A percentile compares a stretch with the other conserved stretches of the same genome.
phyloP scores from a whole-genome alignment of 1,284 basidiomycete genomes.

The Ceratobasidium sp. region DNA sequence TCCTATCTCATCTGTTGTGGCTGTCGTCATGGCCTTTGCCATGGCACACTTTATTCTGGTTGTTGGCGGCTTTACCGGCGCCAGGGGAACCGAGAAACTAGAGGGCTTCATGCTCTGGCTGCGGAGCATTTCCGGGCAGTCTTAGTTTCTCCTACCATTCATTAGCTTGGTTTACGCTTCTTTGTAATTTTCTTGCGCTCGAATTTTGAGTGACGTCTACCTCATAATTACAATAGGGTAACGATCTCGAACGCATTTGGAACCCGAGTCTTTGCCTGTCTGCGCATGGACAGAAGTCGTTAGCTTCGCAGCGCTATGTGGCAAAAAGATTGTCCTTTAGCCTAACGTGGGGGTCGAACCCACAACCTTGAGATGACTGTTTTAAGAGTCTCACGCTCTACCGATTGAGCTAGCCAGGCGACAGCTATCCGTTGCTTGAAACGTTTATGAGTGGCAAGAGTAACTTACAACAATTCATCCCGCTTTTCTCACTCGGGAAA shows the following conservation, averaged over 20 bases:
- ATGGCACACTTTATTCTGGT: slow-evolving; percentile 60
- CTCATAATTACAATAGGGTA: no score
- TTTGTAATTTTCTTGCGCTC: neutral
- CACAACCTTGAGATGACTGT: slow-evolving; percentile 31
- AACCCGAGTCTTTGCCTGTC: neutral
- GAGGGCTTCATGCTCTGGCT: slow-evolving; percentile 56
- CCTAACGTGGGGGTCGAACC: no score
- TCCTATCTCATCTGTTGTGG: slow-evolving; percentile 49
- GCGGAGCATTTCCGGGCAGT: neutral
- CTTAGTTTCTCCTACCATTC: neutral
- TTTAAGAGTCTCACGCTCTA: slow-evolving; percentile 26
- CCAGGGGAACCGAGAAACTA: slow-evolving; percentile 57
- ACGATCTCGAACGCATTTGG: neutral
- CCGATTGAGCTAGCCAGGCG: slow-evolving; percentile 33
- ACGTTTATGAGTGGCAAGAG: no score
- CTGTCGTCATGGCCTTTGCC: slow-evolving; percentile 54
- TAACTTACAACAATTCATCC: no score
- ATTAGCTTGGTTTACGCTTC: no score
- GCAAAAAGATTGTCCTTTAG: slow-evolving; percentile 19
- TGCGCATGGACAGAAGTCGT: neutral
- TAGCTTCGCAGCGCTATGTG: neutral
- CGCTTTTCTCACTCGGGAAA: no score
- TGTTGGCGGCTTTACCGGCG: slow-evolving; percentile 59
- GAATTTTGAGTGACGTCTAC: no score
- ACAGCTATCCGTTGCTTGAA: no score